Evolutionary conservation across 2,329 filamentous ascomycete genomes (phyloP), one percentile per base, ranked within the genome.

Genomic region (Rhynchosporium graminicola): DNA sequence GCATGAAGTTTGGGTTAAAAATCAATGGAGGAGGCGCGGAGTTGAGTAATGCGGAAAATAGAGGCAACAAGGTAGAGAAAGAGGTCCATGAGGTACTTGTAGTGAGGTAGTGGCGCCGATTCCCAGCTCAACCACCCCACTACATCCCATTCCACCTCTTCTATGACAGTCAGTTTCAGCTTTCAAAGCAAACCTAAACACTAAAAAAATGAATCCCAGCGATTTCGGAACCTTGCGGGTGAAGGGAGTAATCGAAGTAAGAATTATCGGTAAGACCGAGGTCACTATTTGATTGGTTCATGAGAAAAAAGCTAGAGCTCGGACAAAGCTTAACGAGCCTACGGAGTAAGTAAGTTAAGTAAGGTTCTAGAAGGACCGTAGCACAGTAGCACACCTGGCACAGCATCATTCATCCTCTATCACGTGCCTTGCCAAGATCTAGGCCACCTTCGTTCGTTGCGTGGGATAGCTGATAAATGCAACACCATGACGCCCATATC

Each of bases 1-100:
- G 64, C 69, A 73, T 73, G 58, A 59, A 70, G 61, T 52, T 52
- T 6, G 31, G 28, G 52, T 28, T 28, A 42, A 54, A 56, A 6
- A 38, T 10, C 4, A 20, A 26, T 26, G 8, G 40, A 61, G 51
- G 40, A 6, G 7, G n/a, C 6, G 55, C 29, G 31, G 42, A n/a
- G n/a, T 33, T 12, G 38, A 13, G 40, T 31, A 20, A 20, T 50
- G 58, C 54, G 43, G 33, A 55, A 43, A 50, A 50, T 56, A 54
- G 52, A 52, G 20, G 20, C 20, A 20, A 20, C 20, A 20, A 20
- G 20, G 20, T 20, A 59, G 43, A 20, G 51, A 61, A 43, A 45
- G 28, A 33, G 4, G 33, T 42, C 10, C 12, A 38, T 45, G 43
- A 38, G 36, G 15, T 57, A 55, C 48, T 58, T 52, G 52, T 58